Conservation (phyloP, 345 rosid genomes). For the Gossypioides kirkii region DNA sequence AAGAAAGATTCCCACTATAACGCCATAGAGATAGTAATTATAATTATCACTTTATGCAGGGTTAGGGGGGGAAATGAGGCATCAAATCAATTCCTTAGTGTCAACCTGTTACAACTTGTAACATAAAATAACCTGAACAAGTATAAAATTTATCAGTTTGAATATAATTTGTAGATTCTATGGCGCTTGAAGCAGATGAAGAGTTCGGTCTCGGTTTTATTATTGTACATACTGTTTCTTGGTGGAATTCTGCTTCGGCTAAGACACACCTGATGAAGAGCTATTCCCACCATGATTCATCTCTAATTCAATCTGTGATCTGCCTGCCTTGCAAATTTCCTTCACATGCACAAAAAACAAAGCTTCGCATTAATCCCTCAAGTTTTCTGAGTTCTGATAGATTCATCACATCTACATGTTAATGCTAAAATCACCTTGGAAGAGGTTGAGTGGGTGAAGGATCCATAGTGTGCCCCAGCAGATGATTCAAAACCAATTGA, state of each 20-base stretch:
- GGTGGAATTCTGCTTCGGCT: constrained; percentile 13
- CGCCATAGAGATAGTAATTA: background rate
- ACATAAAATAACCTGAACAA: constrained; percentile 17
- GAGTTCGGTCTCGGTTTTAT: constrained; percentile 5
- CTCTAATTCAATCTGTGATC: constrained; percentile 27
- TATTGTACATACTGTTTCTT: constrained; percentile 14
- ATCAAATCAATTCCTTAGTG: constrained; percentile 4
- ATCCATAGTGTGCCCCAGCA: constrained; percentile 31
- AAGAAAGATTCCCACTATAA: background rate
- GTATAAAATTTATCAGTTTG: constrained; percentile 26
- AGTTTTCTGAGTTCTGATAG: background rate
- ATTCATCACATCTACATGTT: background rate
- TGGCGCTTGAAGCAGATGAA: constrained; percentile 12
- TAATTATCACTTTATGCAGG: background rate
- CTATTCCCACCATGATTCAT: constrained; percentile 26
- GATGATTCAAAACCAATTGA: constrained; percentile 34
- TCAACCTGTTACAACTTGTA: constrained; percentile 19
- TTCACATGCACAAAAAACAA: constrained; percentile 19
- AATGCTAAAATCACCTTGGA: constrained; percentile 35
- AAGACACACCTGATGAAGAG: constrained; percentile 37
- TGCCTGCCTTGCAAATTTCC: constrained; percentile 36
- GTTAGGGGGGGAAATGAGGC: background rate
- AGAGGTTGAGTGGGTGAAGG: constrained; percentile 30
- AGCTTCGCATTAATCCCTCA: constrained; percentile 2
- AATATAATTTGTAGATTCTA: constrained; percentile 20